Base-by-base conservation (phyloP, 2,329 filamentous ascomycete species). In the Dryadomyces quercus-mongolicae region DNA sequence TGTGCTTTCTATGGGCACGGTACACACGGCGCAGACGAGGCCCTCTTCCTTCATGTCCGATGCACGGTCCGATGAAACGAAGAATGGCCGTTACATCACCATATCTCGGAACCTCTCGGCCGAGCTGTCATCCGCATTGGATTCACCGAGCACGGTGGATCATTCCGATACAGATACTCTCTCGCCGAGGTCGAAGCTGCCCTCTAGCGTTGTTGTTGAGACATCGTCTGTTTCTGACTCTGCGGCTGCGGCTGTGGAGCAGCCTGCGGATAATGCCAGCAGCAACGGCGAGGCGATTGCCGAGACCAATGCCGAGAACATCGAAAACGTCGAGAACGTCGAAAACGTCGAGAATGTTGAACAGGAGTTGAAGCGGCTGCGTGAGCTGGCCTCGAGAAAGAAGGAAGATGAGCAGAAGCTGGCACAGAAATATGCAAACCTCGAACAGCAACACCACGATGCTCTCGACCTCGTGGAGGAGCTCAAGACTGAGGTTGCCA, bases 21-120 rank as follows among this genome's bases (percentile, higher is more conserved):
- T 66, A 16, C 65, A 77, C 0, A 76, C 74, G 15, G 69, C 67
- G n/a, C 65, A 77, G 0, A 76, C 74, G 10, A 77, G 86, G 21
- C 86, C 87, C 13, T 78, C 81, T 54, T 92, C 90, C 77, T 93
- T 93, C 84, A 84, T 93, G 80, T 89, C 83, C 58, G 84, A 90
- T 65, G 74, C 77, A 63, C 83, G 81, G 71, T 81, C 82, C 64
- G 85, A 80, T 71, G 85, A 82, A 66, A 72, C 80, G 67, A 90
- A 84, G 72, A 78, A 83, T 73, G 74, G 71, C 61, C 71, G 74
- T 69, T 81, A 81, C 70, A 77, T 74, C 65, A 88, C 86, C 70
- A 91, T 87, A 64, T 91, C 89, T 73, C 89, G 85, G 68, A 95
- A 90, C 65, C 85, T 96, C 62, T 96, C 89, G 61, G 93, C 89